Evolutionary conservation across 83 land plant species (phyloP).

Genomic region (Larix sibirica): DNA sequence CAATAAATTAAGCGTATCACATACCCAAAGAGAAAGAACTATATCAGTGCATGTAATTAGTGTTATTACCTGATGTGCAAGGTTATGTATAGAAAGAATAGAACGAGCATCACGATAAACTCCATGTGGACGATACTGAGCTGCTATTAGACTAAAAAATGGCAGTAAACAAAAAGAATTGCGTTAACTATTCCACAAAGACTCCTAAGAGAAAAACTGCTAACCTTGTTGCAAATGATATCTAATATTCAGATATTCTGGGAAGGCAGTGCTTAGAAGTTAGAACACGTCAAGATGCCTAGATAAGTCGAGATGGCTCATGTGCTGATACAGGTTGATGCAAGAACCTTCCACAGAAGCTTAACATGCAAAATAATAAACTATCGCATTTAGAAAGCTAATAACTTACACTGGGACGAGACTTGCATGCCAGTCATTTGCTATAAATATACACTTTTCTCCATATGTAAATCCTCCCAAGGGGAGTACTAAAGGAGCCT

Average conservation of each 20-base stretch:
- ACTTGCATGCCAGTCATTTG: conserved; percentile 95
- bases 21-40: background rate
- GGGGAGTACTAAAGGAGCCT: conserved; percentile 90
- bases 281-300: background rate
- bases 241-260: background rate
- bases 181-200: background rate
- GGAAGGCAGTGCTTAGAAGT: background rate
- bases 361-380: background rate
- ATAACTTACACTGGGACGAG: conserved; percentile 78
- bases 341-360: conserved; percentile 3
- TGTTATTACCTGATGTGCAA: conserved; percentile 83
- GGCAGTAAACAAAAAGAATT: background rate
- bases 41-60: background rate
- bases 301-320: background rate
- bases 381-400: background rate
- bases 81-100: conserved; percentile 83
- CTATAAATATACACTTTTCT: conserved; percentile 79
- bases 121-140: conserved; percentile 81
- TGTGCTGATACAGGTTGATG: too few relatives aligned
- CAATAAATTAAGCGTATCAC: conserved; percentile 15
- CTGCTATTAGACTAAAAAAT: conserved; percentile 40
- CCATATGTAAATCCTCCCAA: conserved; percentile 91
- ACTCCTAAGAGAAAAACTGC: background rate
- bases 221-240: background rate
- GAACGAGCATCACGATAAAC: conserved; percentile 79